A percentile compares a stretch with the other conserved stretches of the same genome.
Conservation (phyloP, 345 rosid genomes). For the Hibiscus mutabilis region DNA sequence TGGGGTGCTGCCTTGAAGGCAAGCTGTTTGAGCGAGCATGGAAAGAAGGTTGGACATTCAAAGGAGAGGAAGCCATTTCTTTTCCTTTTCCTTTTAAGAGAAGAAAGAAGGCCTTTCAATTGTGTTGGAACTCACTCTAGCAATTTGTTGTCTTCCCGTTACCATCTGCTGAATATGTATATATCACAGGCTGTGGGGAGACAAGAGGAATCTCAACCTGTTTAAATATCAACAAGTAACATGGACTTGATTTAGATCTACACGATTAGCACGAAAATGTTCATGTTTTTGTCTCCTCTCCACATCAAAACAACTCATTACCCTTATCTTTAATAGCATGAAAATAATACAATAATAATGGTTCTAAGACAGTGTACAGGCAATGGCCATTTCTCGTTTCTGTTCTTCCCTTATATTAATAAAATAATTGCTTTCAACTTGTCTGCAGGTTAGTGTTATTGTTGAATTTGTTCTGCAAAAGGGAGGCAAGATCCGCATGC, state of each 20-base stretch:
- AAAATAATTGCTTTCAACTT: too few species aligned
- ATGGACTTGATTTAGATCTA: not conserved
- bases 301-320: not conserved
- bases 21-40: too few species aligned
- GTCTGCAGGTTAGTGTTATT: too few species aligned
- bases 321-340: too few species aligned
- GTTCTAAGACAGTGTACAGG: not conserved
- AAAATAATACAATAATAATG: not conserved
- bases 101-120: not conserved
- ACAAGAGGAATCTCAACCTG: constrained; percentile 2
- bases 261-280: not conserved
- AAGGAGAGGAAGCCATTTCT: too few species aligned
- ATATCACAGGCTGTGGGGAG: not conserved
- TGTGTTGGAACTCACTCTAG: not conserved
- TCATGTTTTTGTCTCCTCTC: not conserved
- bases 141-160: not conserved
- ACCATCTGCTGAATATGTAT: not conserved
- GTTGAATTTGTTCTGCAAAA: too few species aligned
- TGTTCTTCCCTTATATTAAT: not conserved
- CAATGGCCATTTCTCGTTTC: not conserved
- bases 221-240: not conserved
- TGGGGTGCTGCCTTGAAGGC: too few species aligned
- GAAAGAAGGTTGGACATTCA: too few species aligned
- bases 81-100: not conserved
- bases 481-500: too few species aligned